phyloP scores from a whole-genome alignment of 2,329 filamentous ascomycete genomes.

The Mariannaea elegans region DNA sequence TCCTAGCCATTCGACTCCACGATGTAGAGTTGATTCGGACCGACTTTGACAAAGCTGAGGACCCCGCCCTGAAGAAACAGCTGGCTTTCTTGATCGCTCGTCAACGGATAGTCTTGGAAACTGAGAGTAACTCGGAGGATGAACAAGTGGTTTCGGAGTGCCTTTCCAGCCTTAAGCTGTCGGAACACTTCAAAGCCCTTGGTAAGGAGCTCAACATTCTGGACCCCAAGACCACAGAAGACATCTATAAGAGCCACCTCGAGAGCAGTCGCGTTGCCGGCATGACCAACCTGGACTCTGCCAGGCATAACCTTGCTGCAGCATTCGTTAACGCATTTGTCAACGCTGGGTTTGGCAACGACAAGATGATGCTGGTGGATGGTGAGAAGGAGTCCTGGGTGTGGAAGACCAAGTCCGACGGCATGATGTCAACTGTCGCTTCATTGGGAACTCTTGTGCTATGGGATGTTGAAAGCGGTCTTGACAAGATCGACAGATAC shows the following conservation, averaged over 20 bases:
- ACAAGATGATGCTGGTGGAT: slow-evolving; percentile 97
- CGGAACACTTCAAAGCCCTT: slow-evolving; percentile 91
- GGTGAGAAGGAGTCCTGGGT: slow-evolving; percentile 93
- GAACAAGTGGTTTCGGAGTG: slow-evolving; percentile 82
- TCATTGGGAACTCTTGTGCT: slow-evolving; percentile 90
- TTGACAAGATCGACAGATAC: slow-evolving; percentile 95
- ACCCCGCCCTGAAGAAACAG: slow-evolving; percentile 88
- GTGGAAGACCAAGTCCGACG: slow-evolving; percentile 99
- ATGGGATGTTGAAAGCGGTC: slow-evolving; percentile 91
- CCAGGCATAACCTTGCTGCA: slow-evolving; percentile 92
- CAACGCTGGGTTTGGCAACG: slow-evolving; percentile 92
- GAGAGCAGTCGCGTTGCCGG: slow-evolving; percentile 94
- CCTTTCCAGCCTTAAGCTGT: slow-evolving; percentile 85
- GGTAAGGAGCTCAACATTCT: slow-evolving; percentile 97
- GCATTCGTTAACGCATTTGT: slow-evolving; percentile 97
- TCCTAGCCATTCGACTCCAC: slow-evolving; percentile 92
- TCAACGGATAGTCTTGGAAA: slow-evolving; percentile 85
- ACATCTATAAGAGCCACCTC: slow-evolving; percentile 99
- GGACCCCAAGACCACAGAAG: slow-evolving; percentile 95
- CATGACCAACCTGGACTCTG: slow-evolving; percentile 94
- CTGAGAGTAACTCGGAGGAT: slow-evolving; percentile 72
- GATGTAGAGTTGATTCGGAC: slow-evolving; percentile 82
- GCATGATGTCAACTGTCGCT: slow-evolving; percentile 95
- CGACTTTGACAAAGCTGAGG: slow-evolving; percentile 82
- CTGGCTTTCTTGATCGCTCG: slow-evolving; percentile 92